A percentile compares a stretch with the other conserved stretches of the same genome.
phyloP scores from a whole-genome alignment of 164 flowering plant genomes.

The Euptelea pleiosperma region DNA sequence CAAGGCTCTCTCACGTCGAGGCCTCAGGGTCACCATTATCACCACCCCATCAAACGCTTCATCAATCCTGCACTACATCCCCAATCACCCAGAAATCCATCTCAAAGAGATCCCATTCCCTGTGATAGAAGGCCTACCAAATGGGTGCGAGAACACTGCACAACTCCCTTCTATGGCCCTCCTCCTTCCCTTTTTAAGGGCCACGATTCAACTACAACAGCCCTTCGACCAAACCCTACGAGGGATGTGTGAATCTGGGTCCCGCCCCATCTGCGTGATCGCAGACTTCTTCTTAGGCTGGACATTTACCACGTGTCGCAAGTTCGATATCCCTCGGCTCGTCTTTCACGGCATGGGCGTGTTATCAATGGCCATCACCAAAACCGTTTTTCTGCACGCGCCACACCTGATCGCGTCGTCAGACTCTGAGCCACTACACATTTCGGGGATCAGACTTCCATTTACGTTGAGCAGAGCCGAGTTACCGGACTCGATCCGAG shows the following conservation, averaged over 20 bases:
- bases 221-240: slow-evolving; percentile 23
- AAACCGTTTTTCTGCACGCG: neutral
- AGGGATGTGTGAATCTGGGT: slow-evolving; percentile 14
- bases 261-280: slow-evolving; percentile 34
- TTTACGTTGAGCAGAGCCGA: slow-evolving; percentile 14
- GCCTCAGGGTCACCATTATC: slow-evolving; percentile 28
- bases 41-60: slow-evolving; percentile 35
- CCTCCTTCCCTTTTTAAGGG: slow-evolving; percentile 12
- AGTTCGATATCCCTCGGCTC: slow-evolving; percentile 30
- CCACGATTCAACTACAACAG: slow-evolving; percentile 21
- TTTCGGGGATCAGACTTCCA: slow-evolving; percentile 13
- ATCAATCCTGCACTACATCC: slow-evolving; percentile 1
- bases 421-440: neutral
- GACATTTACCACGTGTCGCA: slow-evolving; percentile 23
- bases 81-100: slow-evolving; percentile 15
- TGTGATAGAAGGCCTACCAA: slow-evolving; percentile 14
- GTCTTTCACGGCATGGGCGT: slow-evolving; percentile 44
- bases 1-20: slow-evolving; percentile 18
- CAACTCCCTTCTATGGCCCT: slow-evolving; percentile 28
- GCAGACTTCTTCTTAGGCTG: slow-evolving; percentile 39
- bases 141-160: slow-evolving; percentile 32
- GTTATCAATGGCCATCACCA: slow-evolving; percentile 24
- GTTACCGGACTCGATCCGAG: slow-evolving; percentile 6
- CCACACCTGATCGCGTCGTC: neutral
- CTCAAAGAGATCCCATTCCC: slow-evolving; percentile 30